Conservation (phyloP, 495 filamentous ascomycete genomes). For the Penicillium diatomitis region DNA sequence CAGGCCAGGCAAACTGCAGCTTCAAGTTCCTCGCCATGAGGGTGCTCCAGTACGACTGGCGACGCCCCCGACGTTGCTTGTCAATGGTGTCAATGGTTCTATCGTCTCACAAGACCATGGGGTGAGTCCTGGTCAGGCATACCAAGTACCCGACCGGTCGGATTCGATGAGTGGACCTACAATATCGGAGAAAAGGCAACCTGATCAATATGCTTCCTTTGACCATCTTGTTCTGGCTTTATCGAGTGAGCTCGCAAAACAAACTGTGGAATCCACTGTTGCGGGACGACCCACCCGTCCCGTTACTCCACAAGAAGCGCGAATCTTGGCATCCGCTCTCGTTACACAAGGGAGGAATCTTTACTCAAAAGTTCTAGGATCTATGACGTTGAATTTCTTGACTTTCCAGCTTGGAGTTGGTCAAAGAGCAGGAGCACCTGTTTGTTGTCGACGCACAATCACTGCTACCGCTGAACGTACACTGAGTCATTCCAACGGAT, state of each 20-base stretch:
- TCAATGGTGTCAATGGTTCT: conserved; percentile 51
- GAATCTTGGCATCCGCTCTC: conserved; percentile 22
- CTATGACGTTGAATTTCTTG: conserved; percentile 13
- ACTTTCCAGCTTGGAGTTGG: conserved; percentile 33
- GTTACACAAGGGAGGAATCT: conserved; percentile 22
- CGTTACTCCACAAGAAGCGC: conserved; percentile 25
- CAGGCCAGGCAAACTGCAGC: conserved; percentile 49
- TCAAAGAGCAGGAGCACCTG: conserved; percentile 26
- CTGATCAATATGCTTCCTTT: conserved; percentile 13
- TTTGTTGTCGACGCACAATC: conserved; percentile 14
- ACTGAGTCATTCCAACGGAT: background rate
- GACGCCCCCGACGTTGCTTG: conserved; percentile 60
- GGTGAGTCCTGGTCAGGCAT: background rate
- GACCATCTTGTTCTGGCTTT: conserved; percentile 32
- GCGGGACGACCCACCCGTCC: conserved; percentile 17
- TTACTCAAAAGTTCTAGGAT: conserved; percentile 21
- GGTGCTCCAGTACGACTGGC: conserved; percentile 70
- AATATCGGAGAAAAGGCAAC: conserved; percentile 1
- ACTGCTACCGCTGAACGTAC: conserved; percentile 15
- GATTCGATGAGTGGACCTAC: background rate
- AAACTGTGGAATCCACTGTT: conserved; percentile 15
- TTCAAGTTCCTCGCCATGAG: conserved; percentile 71
- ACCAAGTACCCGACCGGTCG: background rate
- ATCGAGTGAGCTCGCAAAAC: conserved; percentile 17
- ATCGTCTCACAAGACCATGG: conserved; percentile 1